Conservation (phyloP, 2,329 filamentous ascomycete species). For the Alternaria arborescens region DNA sequence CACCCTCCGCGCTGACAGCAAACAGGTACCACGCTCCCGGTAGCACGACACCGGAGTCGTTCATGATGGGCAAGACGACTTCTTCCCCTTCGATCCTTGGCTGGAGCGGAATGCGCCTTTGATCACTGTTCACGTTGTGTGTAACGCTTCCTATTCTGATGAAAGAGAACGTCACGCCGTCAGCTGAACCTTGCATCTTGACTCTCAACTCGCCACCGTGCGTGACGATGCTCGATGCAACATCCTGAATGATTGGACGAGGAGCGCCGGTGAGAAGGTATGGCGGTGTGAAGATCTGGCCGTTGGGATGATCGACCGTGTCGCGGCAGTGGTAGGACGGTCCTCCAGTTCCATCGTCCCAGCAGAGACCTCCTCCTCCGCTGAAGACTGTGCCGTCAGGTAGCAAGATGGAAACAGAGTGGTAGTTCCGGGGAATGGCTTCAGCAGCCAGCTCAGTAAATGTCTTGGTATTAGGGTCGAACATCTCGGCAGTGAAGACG, state of each 20-base stretch:
- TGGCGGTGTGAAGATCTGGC: slow-evolving; percentile 62
- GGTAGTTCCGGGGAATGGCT: slow-evolving; percentile 31
- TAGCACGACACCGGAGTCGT: slow-evolving; percentile 22
- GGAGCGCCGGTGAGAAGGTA: slow-evolving; percentile 57
- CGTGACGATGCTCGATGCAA: slow-evolving; percentile 11
- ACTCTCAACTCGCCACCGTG: slow-evolving; percentile 24
- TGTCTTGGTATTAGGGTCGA: slow-evolving; percentile 26
- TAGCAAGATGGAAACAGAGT: slow-evolving; percentile 33
- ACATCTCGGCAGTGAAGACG: slow-evolving; percentile 29
- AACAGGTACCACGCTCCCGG: slow-evolving; percentile 34
- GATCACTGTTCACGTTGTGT: slow-evolving; percentile 34
- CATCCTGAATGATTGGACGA: slow-evolving; percentile 23
- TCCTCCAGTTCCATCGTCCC: slow-evolving; percentile 20
- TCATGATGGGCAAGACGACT: slow-evolving; percentile 18
- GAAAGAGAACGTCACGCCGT: slow-evolving; percentile 21
- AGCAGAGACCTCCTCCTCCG: slow-evolving; percentile 33
- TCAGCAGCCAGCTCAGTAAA: slow-evolving; percentile 28
- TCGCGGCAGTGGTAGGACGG: slow-evolving; percentile 56
- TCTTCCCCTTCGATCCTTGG: slow-evolving; percentile 8
- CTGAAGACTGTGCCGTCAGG: slow-evolving; percentile 32
- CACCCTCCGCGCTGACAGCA: slow-evolving; percentile 22
- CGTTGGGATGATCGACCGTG: slow-evolving; percentile 57
- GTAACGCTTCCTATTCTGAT: slow-evolving; percentile 35
- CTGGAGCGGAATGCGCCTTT: slow-evolving; percentile 27
- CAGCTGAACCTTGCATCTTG: slow-evolving; percentile 18